Base-by-base conservation (phyloP, 2,329 filamentous ascomycete species). In the Cladosporium austrohemisphaericum region DNA sequence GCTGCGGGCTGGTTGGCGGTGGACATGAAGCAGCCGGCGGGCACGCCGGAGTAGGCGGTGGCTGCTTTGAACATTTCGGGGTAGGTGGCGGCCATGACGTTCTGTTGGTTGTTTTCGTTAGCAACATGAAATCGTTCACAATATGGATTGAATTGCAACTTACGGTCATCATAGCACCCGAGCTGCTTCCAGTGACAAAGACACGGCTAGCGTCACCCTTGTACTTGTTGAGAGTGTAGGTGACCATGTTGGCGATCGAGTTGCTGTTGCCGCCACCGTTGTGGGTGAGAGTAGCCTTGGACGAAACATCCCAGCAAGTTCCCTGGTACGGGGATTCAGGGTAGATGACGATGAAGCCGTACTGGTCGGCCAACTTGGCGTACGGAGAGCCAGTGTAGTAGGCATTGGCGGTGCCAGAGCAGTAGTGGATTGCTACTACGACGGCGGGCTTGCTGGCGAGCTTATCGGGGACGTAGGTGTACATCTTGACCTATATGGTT, bases 321-420 rank as follows among this genome's bases (percentile, higher is more conserved):
- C 69, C 77, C n/a, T 63, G 63, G 56, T 77, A 74, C 0, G 76
- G 76, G 2, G 73, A 74, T 55, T 73, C 69, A 1, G 78, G 78
- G 63, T 79, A 83, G 59, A 83, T 77, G 52, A 78, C 72, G 48
- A 84, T 80, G 64, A 78, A 82, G 31, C 78, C 79, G 47, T 80
- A 70, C 37, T 68, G 59, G 52, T 76, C 74, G 5, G 80, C 76
- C 9, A 80, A 67, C 1, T 68, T 67, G 16, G 76, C 75, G 62
- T 78, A 84, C 10, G 76, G 75, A 5, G 75, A 77, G 25, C 69
- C 71, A 3, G 60, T 62, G 63, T 75, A 78, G 57, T 73, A 76
- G 2, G 71, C 72, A 28, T 69, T 62, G 2, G 75, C 80, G 2
- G 72, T 73, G 20, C 80, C 79, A 40, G 72, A 71, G 65, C 80